phyloP scores from a whole-genome alignment of 129 eudicot genomes.

The Lactuca saligna region DNA sequence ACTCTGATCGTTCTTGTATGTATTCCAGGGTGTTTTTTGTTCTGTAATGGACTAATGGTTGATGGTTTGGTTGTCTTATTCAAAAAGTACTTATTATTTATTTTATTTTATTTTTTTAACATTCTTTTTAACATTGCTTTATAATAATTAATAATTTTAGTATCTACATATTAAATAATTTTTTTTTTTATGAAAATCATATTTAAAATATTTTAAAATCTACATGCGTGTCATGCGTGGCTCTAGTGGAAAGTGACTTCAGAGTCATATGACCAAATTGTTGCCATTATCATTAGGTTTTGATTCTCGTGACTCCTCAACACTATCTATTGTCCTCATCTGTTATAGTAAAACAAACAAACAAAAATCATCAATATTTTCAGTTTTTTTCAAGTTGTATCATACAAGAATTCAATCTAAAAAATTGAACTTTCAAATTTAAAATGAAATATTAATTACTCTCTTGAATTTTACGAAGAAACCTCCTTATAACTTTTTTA shows the following conservation, averaged over 20 bases:
- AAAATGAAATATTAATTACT: too few relatives aligned
- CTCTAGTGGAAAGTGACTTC: slow-evolving; percentile 17
- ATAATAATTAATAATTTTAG: too few relatives aligned
- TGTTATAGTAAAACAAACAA: slow-evolving; percentile 2
- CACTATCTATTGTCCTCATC: slow-evolving; percentile 12
- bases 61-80: too few relatives aligned
- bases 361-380: neutral
- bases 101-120: too few relatives aligned
- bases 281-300: neutral
- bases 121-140: neutral
- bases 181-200: neutral
- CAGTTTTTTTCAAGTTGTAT: neutral
- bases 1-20: too few relatives aligned
- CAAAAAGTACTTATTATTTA: too few relatives aligned
- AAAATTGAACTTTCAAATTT: neutral
- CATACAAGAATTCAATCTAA: neutral
- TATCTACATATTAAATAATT: too few relatives aligned
- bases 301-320: neutral
- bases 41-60: too few relatives aligned
- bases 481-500: neutral
- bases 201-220: neutral
- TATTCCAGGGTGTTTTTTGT: too few relatives aligned
- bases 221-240: neutral
- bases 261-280: slow-evolving; percentile 18
- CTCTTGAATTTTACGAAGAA: neutral